These are phyloP conservation scores for Fusarium subglutinans DNA, from an alignment of 2,329 filamentous ascomycete genomes.

Conservation along the genomic window DNA sequence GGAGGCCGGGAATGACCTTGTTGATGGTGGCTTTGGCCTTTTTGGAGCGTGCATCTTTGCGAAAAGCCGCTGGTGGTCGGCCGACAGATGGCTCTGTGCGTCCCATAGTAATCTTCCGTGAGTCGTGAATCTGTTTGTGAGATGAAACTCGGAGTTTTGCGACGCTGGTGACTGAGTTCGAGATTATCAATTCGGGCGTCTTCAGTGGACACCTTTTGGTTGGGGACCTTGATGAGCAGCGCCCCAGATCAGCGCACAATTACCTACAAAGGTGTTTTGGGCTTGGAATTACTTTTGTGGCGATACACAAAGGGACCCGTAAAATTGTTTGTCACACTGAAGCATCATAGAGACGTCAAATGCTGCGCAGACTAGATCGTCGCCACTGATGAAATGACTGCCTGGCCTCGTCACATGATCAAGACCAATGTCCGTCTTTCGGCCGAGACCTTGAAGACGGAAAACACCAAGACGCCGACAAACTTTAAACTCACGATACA, in stretches of 20 bases:
- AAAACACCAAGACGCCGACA: neutral
- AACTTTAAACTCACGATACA: neutral
- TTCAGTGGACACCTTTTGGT: neutral
- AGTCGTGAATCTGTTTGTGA: too few species aligned
- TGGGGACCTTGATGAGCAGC: conserved; percentile 15
- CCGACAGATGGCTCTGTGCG: conserved; percentile 39
- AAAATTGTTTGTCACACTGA: neutral
- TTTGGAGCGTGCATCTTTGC: conserved; percentile 59
- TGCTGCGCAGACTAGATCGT: neutral
- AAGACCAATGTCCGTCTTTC: neutral
- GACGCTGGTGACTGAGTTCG: neutral
- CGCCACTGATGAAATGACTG: neutral
- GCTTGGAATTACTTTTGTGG: fast-evolving
- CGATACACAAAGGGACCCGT: fast-evolving
- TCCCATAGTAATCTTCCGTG: conserved; percentile 22
- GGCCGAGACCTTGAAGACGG: neutral
- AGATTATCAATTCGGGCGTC: neutral
- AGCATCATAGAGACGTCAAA: neutral
- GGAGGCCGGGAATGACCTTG: conserved; percentile 65
- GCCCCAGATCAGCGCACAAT: too few species aligned
- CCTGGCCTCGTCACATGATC: neutral
- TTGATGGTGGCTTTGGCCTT: conserved; percentile 66
- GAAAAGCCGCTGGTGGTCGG: conserved; percentile 37
- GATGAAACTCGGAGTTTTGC: neutral
- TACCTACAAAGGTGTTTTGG: conserved; percentile 10